Evolutionary conservation across 768 basidiomycete genomes (phyloP), one percentile per base, ranked within the genome.

Genomic region (Fistulinella prunicolor): DNA sequence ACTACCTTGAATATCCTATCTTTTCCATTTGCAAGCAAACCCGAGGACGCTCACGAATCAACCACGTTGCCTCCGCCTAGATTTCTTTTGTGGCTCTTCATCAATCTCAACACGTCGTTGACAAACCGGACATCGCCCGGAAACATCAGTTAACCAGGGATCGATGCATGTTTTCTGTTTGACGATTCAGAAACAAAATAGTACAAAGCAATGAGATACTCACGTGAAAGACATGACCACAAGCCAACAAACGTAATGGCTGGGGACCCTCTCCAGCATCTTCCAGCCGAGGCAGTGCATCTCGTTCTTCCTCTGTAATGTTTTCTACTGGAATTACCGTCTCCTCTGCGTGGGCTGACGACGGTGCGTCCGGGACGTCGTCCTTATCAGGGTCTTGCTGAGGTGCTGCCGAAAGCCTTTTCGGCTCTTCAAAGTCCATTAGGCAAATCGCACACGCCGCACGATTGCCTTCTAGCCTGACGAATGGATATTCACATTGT

Each of bases 221-320:
- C 53, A 93, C 91, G 70, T 95, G 93, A 69, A 92, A 95, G 39
- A 88, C 88, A 73, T 95, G 93, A 3, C 86, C 86, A 56, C 93
- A 95, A 3, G 73, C 73, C 42, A 94, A 66, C 32, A 90, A 64
- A 59, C 92, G 73, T 55, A 95, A 66, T 6, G 89, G 89, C 50
- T 90, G 86, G 1, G 84, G 75, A 0, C 86, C 86, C 47, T 84
- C 81, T 9, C 88, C 86, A 3, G 85, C 86, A 63, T 90, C 87
- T 53, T 77, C 70, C 42, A 90, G 72, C 51, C 72, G 78, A 49
- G 83, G 66, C 8, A 73, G 55, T 23, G 68, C 61, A n/a, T 67
- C 65, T 54, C 66, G 63, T 13, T 72, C 70, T 50, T 73, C 77
- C 51, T 74, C 72, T 9, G 66, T 67, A 23, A 69, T 65, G 32